phyloP scores from a whole-genome alignment of 176 grass and related monocot species.

The Panicum miliaceum region DNA sequence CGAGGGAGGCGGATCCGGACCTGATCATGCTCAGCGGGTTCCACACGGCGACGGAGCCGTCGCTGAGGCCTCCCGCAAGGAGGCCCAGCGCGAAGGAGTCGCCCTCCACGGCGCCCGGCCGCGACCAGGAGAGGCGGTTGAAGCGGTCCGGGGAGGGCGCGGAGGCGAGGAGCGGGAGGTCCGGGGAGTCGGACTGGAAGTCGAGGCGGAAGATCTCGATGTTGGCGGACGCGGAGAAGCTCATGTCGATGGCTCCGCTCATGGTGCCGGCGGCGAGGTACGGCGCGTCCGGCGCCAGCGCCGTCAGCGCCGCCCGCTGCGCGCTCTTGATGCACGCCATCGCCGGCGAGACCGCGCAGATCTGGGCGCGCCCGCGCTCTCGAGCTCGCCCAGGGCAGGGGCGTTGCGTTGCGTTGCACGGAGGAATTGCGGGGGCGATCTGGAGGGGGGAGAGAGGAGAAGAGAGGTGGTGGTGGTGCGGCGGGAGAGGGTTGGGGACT shows the following conservation, averaged over 20 bases:
- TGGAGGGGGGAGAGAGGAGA: constrained; percentile 19
- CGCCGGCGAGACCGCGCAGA: constrained; percentile 51
- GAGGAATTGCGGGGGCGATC: constrained; percentile 41
- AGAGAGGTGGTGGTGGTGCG: background rate
- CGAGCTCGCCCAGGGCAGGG: constrained; percentile 23
- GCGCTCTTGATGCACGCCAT: constrained; percentile 99
- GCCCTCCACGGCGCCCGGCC: constrained; percentile 48
- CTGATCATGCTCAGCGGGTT: constrained; percentile 86
- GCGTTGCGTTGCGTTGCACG: constrained; percentile 12
- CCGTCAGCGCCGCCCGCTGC: constrained; percentile 84
- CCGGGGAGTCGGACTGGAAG: constrained; percentile 84
- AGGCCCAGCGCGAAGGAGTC: constrained; percentile 82
- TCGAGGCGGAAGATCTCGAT: constrained; percentile 98
- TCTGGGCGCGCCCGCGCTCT: constrained; percentile 47
- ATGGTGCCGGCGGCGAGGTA: constrained; percentile 95
- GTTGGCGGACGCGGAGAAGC: constrained; percentile 83
- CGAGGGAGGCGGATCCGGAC: constrained; percentile 50
- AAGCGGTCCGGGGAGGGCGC: constrained; percentile 85
- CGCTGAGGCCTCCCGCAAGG: constrained; percentile 82
- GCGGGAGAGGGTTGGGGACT: constrained; percentile 38
- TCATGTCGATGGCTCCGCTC: constrained; percentile 81
- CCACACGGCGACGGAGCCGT: constrained; percentile 90
- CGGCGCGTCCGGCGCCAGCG: constrained; percentile 81
- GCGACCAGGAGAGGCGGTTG: constrained; percentile 89
- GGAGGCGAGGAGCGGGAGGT: constrained; percentile 69